Evolutionary conservation across 306 rosid genomes (phyloP), one percentile per base, ranked within the genome.

Genomic region (Astragalus glycyphyllos): DNA sequence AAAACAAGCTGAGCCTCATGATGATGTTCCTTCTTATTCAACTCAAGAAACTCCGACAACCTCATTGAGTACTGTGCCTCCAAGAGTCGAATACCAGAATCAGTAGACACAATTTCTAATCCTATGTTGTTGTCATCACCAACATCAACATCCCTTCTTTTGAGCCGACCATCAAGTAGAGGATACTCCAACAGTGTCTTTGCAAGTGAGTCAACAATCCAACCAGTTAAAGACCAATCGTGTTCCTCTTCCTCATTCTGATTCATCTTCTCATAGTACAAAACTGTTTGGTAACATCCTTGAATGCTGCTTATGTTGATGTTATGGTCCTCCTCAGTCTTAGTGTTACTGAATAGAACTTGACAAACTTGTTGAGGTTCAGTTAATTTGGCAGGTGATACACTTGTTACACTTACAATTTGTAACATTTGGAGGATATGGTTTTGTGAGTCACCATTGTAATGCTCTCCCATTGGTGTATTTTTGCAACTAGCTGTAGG

Each of bases 1-100:
- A 71, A 89, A 16, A 86, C 92, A 61, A 89, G 96, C 7, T 86
- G 57, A 17, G 79, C 56, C 26, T 86, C 85, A 16, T 72, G 81
- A 64, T 61, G 64, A 64, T 61, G 64, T 12, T 76, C 57, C 11
- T 13, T 76, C 6, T 38, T 32, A 32, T 29, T 49, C 45, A 51
- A 29, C 6, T 51, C 49, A 38, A 88, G 83, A 72, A 89, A 86
- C 50, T 79, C 73, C 0, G 71, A 34, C 71, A 89, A 15, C 2
- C 45, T 54, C 5, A 35, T 14, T 0, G 76, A 65, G 2, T 70
- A 60, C 5, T 40, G 17, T 16, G 88, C 82, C 62, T 89, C 84
- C 26, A 84, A 10, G 56, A 89, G 69, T 31, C 89, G 60, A 56
- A 76, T 47, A n/a, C 96, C 96, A 23, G 84, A 47, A 63, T 89